These are phyloP conservation scores for Colletotrichum godetiae DNA, from an alignment of 2,329 filamentous ascomycete species.

Conservation along the genomic window DNA sequence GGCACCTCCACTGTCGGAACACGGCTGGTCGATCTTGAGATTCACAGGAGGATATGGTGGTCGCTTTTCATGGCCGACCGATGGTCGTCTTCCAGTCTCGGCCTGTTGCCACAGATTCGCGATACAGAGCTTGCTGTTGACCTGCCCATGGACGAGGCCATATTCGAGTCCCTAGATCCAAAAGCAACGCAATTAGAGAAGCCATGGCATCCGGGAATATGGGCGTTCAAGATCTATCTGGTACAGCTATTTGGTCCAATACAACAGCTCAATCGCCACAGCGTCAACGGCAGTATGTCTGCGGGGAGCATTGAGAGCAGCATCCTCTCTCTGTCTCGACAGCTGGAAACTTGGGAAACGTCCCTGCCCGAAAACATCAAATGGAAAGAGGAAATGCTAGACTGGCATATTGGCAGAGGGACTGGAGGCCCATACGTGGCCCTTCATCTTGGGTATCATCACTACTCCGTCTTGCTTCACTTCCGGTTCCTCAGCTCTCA, in stretches of 20 bases:
- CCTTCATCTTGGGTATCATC: constrained; percentile 50
- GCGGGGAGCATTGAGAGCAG: background rate
- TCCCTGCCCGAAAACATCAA: background rate
- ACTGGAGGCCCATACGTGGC: constrained; percentile 44
- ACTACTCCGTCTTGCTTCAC: constrained; percentile 51
- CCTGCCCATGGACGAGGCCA: background rate
- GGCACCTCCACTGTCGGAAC: background rate
- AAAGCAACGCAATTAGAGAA: background rate
- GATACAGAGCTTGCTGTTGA: background rate
- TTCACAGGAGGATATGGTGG: background rate
- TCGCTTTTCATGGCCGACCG: background rate
- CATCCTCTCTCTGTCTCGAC: background rate
- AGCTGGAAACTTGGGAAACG: background rate
- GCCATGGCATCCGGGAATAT: background rate
- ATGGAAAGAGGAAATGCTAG: background rate
- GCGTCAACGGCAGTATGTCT: background rate
- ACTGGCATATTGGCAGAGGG: background rate
- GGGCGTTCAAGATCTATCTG: background rate
- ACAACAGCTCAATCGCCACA: background rate
- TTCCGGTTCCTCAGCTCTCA: constrained; percentile 48
- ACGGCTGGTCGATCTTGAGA: background rate
- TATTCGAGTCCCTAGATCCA: background rate
- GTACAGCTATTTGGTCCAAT: background rate
- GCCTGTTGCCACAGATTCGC: background rate
- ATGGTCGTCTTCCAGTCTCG: background rate